Conservation (phyloP, 2,329 filamentous ascomycete species). For the Xylariaceae sp. region DNA sequence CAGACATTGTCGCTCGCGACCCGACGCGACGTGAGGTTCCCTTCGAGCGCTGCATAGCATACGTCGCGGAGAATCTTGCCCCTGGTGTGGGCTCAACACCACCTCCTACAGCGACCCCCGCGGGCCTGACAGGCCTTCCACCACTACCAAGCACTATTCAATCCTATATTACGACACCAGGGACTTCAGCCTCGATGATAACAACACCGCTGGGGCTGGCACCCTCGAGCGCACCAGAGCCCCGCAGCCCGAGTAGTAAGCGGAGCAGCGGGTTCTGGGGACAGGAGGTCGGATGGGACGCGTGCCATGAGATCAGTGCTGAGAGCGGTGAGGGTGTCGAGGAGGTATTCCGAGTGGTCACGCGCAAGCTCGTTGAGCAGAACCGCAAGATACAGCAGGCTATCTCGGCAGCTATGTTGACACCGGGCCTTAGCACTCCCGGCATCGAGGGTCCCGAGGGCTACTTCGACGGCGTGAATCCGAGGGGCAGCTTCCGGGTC, state of each 20-base stretch:
- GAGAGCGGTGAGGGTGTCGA: slow-evolving; percentile 95
- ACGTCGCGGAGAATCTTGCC: slow-evolving; percentile 89
- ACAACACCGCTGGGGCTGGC: slow-evolving; percentile 48
- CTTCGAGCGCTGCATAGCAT: slow-evolving; percentile 94
- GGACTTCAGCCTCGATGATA: slow-evolving; percentile 26
- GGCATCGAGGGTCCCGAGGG: slow-evolving; percentile 53
- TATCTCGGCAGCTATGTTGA: slow-evolving; percentile 60
- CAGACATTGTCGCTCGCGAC: slow-evolving; percentile 87
- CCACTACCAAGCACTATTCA: slow-evolving; percentile 39
- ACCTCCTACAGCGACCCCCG: slow-evolving; percentile 65
- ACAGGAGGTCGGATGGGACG: slow-evolving; percentile 93
- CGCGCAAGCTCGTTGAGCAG: slow-evolving; percentile 68
- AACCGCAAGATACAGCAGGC: slow-evolving; percentile 69
- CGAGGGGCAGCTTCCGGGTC: slow-evolving; percentile 61
- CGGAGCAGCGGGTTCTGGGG: slow-evolving; percentile 84
- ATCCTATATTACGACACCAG: slow-evolving; percentile 33
- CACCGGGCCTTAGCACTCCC: slow-evolving; percentile 48
- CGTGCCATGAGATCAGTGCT: slow-evolving; percentile 94
- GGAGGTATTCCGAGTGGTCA: slow-evolving; percentile 83
- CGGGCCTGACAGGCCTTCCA: slow-evolving; percentile 37
- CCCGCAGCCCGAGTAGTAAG: slow-evolving; percentile 67
- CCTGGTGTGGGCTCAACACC: slow-evolving; percentile 72
- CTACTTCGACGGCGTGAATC: slow-evolving; percentile 58
- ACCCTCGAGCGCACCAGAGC: slow-evolving; percentile 49
- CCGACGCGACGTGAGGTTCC: slow-evolving; percentile 81